These are phyloP conservation scores for Meredithiella fracta DNA, from an alignment of 2,329 filamentous ascomycete species.

Conservation along the genomic window DNA sequence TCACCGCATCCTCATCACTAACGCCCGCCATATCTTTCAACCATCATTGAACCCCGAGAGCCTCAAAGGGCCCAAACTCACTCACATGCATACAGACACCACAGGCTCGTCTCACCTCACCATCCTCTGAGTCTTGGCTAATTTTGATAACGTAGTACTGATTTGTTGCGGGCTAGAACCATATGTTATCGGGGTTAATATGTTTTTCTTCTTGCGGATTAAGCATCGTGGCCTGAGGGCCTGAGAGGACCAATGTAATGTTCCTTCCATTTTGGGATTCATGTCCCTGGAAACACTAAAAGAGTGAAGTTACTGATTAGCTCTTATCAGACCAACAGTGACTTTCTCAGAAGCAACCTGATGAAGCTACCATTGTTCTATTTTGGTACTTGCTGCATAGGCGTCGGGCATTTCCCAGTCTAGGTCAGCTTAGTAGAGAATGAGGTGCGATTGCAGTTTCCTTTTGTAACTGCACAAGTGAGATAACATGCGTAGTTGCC, in stretches of 20 bases:
- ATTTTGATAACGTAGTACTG: not conserved
- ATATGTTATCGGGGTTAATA: not conserved
- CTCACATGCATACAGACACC: not conserved
- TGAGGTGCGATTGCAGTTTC: too few relatives aligned
- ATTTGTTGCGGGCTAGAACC: not conserved
- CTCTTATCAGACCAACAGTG: too few relatives aligned
- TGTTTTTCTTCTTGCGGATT: not conserved
- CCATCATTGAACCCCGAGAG: not conserved
- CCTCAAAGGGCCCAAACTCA: not conserved
- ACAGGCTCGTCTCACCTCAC: not conserved
- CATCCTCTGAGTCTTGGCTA: not conserved
- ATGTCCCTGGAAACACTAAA: too few relatives aligned
- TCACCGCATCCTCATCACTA: not conserved
- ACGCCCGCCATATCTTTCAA: not conserved
- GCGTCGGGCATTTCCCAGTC: too few relatives aligned
- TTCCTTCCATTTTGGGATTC: too few relatives aligned
- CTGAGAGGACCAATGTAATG: not conserved
- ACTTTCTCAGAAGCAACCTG: too few relatives aligned
- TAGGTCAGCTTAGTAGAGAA: too few relatives aligned
- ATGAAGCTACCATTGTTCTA: too few relatives aligned
- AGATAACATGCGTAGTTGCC: too few relatives aligned
- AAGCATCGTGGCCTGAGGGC: not conserved
- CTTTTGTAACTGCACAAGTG: too few relatives aligned
- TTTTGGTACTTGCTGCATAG: too few relatives aligned
- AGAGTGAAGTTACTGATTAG: too few relatives aligned